A percentile compares a stretch with the other conserved stretches of the same genome.
phyloP scores from a whole-genome alignment of 2,329 filamentous ascomycete species.

The Polychaeton citri region DNA sequence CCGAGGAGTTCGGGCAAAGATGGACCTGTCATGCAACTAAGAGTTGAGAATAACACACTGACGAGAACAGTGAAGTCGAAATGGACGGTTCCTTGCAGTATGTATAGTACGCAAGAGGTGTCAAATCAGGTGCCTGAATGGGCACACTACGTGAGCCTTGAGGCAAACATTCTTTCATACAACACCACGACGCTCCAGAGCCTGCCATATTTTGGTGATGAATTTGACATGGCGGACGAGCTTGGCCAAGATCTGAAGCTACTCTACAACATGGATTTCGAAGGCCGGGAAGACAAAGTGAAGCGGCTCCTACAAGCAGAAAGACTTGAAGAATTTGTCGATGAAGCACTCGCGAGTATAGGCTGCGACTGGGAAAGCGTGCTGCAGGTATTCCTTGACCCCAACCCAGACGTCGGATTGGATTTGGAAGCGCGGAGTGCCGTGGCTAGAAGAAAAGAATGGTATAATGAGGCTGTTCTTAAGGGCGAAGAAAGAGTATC shows the following conservation, averaged over 20 bases:
- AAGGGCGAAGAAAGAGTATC: slow-evolving; percentile 17
- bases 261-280: slow-evolving; percentile 17
- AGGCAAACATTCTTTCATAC: slow-evolving; percentile 27
- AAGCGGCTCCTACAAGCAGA: slow-evolving; percentile 23
- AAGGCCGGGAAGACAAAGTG: slow-evolving; percentile 17
- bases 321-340: slow-evolving; percentile 21
- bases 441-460: slow-evolving; percentile 9
- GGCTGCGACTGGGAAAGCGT: slow-evolving; percentile 24
- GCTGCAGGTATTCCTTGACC: slow-evolving; percentile 27
- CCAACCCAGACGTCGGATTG: slow-evolving; percentile 9
- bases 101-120: not conserved
- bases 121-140: not conserved
- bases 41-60: not conserved
- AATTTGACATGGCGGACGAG: slow-evolving; percentile 18
- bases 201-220: slow-evolving; percentile 26
- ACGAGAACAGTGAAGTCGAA: not conserved
- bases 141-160: slow-evolving; percentile 27
- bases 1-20: not conserved
- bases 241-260: slow-evolving; percentile 13
- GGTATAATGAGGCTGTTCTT: slow-evolving; percentile 22
- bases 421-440: slow-evolving; percentile 8
- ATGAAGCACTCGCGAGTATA: slow-evolving; percentile 22
- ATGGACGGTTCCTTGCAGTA: not conserved
- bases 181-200: slow-evolving; percentile 28
- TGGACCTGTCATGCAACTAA: not conserved